phyloP scores from a whole-genome alignment of 345 rosid species.

The Noccaea caerulescens region DNA sequence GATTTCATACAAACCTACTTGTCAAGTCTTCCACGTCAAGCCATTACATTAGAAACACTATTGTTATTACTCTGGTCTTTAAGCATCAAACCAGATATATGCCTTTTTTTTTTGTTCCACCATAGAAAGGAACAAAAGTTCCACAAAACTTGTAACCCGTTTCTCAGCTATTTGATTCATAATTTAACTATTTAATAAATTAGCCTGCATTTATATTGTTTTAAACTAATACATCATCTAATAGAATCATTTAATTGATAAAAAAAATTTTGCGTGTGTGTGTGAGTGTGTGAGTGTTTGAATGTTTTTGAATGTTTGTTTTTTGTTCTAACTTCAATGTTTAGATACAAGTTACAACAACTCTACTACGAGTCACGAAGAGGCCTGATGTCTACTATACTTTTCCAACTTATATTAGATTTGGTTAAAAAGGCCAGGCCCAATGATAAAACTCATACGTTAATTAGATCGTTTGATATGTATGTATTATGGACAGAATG shows the following conservation, averaged over 20 bases:
- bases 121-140: conserved; percentile 34
- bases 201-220: background rate
- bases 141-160: conserved; percentile 28
- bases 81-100: conserved; percentile 32
- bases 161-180: conserved; percentile 30
- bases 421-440: conserved; percentile 11
- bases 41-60: conserved; percentile 44
- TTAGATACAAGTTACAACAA: background rate
- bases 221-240: background rate
- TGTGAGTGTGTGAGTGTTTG: no score
- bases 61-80: conserved; percentile 3
- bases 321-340: no score
- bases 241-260: background rate
- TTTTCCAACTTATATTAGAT: background rate
- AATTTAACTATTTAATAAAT: conserved; percentile 31
- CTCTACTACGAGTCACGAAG: conserved; percentile 1
- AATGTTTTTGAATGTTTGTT: no score
- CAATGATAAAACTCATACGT: background rate
- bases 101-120: background rate
- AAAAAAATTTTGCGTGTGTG: no score
- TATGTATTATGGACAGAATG: conserved; percentile 8
- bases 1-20: conserved; percentile 66
- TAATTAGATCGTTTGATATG: background rate
- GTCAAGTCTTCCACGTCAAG: conserved; percentile 89
- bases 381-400: background rate